Evolutionary conservation across 202 grass and related monocot genomes (phyloP), one percentile per base, ranked within the genome.

Genomic region (Schoenoplectus tabernaemontani): DNA sequence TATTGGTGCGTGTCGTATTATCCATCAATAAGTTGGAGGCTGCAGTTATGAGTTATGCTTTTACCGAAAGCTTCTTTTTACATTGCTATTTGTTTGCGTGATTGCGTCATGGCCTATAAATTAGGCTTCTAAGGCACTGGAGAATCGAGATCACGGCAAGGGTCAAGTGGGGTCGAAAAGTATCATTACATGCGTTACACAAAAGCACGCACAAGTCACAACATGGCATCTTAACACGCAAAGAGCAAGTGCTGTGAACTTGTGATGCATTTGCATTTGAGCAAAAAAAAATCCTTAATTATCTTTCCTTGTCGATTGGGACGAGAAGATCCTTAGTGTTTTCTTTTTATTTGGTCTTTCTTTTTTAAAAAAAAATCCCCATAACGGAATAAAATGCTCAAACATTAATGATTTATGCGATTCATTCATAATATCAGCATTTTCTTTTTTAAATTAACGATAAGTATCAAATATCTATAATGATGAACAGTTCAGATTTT

Each of bases 21-120:
- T 79, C 77, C 51, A 28, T 17, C 23, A 79, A 64, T 48, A 17
- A 79, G 57, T 58, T 44, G 33, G 50, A 79, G 30, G 76, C 23
- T 47, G 12, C 9, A 60, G 36, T n/a, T n/a, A n/a, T 48, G 3
- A n/a, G 2, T 2, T 17, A 33, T 60, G 19, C 38, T 44, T 80
- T n/a, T 65, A 17, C 33, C 60, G 39, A 80, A 80, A 80, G 77
- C 77, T 37, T 23, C 41, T 80, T 64, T 78, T 74, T 50, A 32
- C 39, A 64, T 80, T 65, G 53, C 76, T 78, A 41, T 71, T n/a
- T n/a, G n/a, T n/a, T n/a, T n/a, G n/a, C n/a, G n/a, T n/a, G n/a
- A n/a, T 78, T 78, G 76, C 54, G 19, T 78, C 76, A 61, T 42
- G 33, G 11, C 26, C 39, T 11, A 17, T 4, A 23, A 68, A 38